Base-by-base conservation (phyloP, 2,329 filamentous ascomycete species). In the Raffaelea albimanens region DNA sequence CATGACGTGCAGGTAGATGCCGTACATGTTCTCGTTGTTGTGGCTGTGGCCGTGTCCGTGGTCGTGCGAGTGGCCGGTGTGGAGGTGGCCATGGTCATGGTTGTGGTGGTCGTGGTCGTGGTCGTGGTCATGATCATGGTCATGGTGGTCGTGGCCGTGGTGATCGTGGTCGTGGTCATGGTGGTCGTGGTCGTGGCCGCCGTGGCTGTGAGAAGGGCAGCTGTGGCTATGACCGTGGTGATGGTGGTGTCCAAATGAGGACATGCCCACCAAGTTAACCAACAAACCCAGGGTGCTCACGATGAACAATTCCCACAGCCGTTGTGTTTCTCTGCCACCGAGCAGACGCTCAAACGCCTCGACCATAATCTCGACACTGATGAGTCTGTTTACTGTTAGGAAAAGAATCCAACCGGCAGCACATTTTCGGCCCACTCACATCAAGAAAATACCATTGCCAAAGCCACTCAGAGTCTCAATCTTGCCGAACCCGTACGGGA, bases 21-120 rank as follows among this genome's bases (percentile, higher is more conserved):
- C 93, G 57, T 93, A 69, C 90, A 98, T 96, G 61, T 98, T 98
- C 58, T 98, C 93, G 63, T 95, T 95, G 52, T 88, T 85, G 58
- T 90, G 85, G n/a, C 69, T 67, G 55, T 80, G 73, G 19, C 58
- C 59, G 55, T 62, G 58, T 7, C 49, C 48, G 57, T 62, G 52
- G 52, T 51, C 40, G 43, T 61, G 54, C 9, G 45, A 41, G 40
- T 64, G 61, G 44, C 16, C 47, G 56, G 42, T 38, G 46, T 60
- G 58, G 39, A 33, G 51, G 36, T 63, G 59, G 18, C 51, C 50
- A 16, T 57, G 50, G 23, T 53, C 36, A 44, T 59, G 58, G 41
- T 40, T 53, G 41, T 64, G 59, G 5, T 46, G 50, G 50, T 61
- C 58, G 25, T 43, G 53, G 46, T 64, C 61, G 16, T 49, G 54